Percentiles rank a stretch among this genome's conserved stretches.
Conservation (phyloP, 2,329 filamentous ascomycete genomes). For the Drechslerella dactyloides region DNA sequence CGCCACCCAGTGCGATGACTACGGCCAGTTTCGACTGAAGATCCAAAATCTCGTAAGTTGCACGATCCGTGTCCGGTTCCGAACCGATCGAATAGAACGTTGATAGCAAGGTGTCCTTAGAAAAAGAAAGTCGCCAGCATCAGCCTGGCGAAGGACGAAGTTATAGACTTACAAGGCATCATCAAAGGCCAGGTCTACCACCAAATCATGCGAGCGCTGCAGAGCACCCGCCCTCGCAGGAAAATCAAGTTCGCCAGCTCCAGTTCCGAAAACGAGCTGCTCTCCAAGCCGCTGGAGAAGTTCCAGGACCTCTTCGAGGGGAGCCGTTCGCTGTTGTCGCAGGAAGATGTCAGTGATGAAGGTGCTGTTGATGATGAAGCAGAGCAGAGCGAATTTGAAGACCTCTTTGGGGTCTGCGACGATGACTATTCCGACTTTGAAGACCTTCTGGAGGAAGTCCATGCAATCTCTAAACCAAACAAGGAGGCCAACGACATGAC, state of each 20-base stretch:
- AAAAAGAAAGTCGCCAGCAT: constrained; percentile 21
- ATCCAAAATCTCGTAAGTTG: constrained; percentile 33
- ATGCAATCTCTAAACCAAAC: background rate
- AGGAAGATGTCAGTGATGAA: constrained; percentile 2
- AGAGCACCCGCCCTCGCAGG: constrained; percentile 18
- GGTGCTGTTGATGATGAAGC: constrained; percentile 4
- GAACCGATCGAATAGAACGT: background rate
- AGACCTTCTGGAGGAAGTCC: constrained; percentile 32
- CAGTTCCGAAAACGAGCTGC: constrained; percentile 23
- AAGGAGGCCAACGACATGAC: constrained; percentile 13
- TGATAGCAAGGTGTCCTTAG: constrained; percentile 4
- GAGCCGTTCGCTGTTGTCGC: constrained; percentile 20
- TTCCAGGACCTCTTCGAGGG: constrained; percentile 43
- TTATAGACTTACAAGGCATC: constrained; percentile 28
- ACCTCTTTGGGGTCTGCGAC: constrained; percentile 22
- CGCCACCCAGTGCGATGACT: constrained; percentile 33
- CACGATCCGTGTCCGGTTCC: background rate
- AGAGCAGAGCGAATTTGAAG: constrained; percentile 41
- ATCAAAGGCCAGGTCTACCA: constrained; percentile 35
- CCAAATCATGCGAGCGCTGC: constrained; percentile 33
- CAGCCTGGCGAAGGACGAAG: constrained; percentile 8
- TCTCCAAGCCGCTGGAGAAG: constrained; percentile 33
- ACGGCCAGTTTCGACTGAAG: constrained; percentile 23
- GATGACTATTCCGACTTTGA: constrained; percentile 50
- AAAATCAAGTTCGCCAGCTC: constrained; percentile 21